Base-by-base conservation (phyloP, 2,329 filamentous ascomycete genomes). In the Hymenoscyphus repandus region DNA sequence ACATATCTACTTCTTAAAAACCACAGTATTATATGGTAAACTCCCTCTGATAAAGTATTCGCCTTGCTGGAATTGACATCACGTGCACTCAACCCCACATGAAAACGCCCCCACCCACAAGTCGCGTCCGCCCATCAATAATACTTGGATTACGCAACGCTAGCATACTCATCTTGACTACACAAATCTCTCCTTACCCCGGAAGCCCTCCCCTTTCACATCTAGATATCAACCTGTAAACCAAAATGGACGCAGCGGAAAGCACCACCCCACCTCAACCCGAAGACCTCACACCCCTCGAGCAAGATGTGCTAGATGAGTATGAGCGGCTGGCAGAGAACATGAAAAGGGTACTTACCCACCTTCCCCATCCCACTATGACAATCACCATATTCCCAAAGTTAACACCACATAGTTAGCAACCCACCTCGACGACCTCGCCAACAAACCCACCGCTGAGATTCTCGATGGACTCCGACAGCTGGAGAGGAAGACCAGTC, bases 291-390 rank as follows among this genome's bases (percentile, higher is more conserved):
- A 79, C 85, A 1, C 86, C 90, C 4, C 79, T 95, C 6, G 91
- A 99, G 72, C 91, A 96, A 69, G 90, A 97, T 66, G 86, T 99
- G 1, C 76, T 99, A 1, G 90, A 97, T 55, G 93, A 99, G 70
- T 99, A 99, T 66, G 83, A 92, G 60, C 79, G 86, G 12, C 72
- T 99, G 31, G 81, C 92, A 0, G 85, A 86, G 61, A 99, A 97
- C 66, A 85, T 99, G 78, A 95, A 95, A 64, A 86, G 86, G 72
- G 93, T 92, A 70, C 70, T 6, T 36, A 15, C 10, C 31, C 34
- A 20, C 34, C 36, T 22, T 3, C 27, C 36, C 22, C 7, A 27
- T 46, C 11, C 20, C 18, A n/a, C 12, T 30, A n/a, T n/a, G n/a
- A n/a, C n/a, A n/a, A n/a, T n/a, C n/a, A n/a, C n/a, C n/a, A n/a